Evolutionary conservation across 2,329 filamentous ascomycete genomes (phyloP).

Genomic region (Alternaria sp.): DNA sequence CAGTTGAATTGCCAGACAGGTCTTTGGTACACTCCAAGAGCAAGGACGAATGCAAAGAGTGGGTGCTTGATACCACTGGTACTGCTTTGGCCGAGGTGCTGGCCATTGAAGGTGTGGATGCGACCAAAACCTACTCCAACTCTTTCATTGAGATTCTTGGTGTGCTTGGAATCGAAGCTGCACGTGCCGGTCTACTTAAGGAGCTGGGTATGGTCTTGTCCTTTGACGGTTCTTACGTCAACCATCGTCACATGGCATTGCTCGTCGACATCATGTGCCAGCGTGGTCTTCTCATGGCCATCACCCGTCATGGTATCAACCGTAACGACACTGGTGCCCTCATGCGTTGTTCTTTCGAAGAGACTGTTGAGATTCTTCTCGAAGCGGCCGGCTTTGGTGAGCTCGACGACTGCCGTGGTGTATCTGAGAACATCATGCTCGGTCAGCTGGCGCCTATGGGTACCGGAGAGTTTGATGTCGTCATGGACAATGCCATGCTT

Average conservation of each 20-base stretch:
- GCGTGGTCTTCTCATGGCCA: constrained; percentile 90
- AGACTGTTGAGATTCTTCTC: constrained; percentile 96
- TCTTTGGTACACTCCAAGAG: constrained; percentile 77
- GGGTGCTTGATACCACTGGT: constrained; percentile 95
- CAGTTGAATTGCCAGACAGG: constrained; percentile 73
- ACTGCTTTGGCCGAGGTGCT: constrained; percentile 86
- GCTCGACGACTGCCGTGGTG: constrained; percentile 95
- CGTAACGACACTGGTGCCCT: constrained; percentile 95
- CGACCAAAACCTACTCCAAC: constrained; percentile 88
- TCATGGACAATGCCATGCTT: constrained; percentile 93
- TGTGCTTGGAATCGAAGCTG: constrained; percentile 95
- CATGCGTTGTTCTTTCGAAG: constrained; percentile 99
- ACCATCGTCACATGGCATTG: constrained; percentile 94
- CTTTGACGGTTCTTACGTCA: constrained; percentile 99
- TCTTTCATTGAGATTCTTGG: constrained; percentile 94
- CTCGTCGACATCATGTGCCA: constrained; percentile 98
- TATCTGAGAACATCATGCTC: constrained; percentile 98
- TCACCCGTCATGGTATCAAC: constrained; percentile 98
- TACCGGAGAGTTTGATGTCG: constrained; percentile 93
- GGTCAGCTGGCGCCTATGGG: constrained; percentile 97
- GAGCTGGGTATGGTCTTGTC: constrained; percentile 93
- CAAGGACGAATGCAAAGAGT: constrained; percentile 82
- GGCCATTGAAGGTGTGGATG: constrained; percentile 85
- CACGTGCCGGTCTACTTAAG: constrained; percentile 82
- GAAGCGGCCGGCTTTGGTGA: constrained; percentile 95